A percentile compares a stretch with the other conserved stretches of the same genome.
Evolutionary conservation across 2,329 filamentous ascomycete species (phyloP).

Genomic region (Corynespora cassiicola): DNA sequence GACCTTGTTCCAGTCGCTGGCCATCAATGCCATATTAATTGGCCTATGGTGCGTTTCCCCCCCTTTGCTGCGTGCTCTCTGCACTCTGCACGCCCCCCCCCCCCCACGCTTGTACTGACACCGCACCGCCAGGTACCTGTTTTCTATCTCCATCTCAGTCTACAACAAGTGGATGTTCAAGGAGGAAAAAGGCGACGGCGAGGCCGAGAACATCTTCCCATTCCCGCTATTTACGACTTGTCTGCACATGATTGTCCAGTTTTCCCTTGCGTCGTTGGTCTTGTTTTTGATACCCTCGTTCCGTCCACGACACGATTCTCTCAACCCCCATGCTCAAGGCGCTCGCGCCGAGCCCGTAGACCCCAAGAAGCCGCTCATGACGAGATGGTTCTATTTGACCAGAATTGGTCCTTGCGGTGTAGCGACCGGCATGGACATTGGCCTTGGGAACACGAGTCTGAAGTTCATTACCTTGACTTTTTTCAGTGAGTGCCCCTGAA

Average conservation of each 20-base stretch:
- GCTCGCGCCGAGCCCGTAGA: conserved; percentile 40
- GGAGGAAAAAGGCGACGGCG: conserved; percentile 52
- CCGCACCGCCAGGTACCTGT: conserved; percentile 67
- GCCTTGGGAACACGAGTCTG: conserved; percentile 91
- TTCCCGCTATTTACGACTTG: conserved; percentile 96
- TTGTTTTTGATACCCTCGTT: conserved; percentile 84
- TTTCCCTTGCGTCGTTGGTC: conserved; percentile 76
- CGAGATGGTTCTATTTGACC: conserved; percentile 88
- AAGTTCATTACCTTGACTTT: conserved; percentile 97
- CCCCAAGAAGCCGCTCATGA: conserved; percentile 71
- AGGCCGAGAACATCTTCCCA: conserved; percentile 71
- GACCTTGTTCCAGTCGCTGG: conserved; percentile 70
- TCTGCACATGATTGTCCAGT: conserved; percentile 93
- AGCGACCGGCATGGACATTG: conserved; percentile 94
- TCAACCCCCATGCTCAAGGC: conserved; percentile 38
- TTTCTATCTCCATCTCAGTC: conserved; percentile 78
- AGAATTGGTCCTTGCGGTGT: conserved; percentile 90
- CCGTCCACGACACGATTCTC: conserved; percentile 66
- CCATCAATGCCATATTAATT: conserved; percentile 83
- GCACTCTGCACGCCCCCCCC: no score
- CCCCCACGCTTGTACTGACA: conserved; percentile 17
- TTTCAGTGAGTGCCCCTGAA: conserved; percentile 65
- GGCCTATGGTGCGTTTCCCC: conserved; percentile 71
- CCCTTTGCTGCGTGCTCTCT: not conserved
- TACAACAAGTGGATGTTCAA: conserved; percentile 99